Conservation (phyloP, 2,329 filamentous ascomycete species). For the Pestalotiopsis sp. region DNA sequence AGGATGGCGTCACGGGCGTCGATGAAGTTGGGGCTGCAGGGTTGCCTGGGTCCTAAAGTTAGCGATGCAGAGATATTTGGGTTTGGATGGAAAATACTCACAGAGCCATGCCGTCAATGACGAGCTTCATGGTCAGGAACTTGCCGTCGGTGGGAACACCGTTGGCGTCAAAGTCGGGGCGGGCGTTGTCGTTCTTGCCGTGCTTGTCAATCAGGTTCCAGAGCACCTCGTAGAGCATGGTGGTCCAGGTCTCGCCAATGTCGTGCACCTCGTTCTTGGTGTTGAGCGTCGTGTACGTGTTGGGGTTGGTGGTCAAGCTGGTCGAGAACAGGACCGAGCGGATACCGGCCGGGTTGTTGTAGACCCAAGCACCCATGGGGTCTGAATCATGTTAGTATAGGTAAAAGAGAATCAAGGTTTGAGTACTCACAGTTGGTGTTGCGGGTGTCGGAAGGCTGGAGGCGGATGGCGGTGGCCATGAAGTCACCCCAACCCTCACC, state of each 20-base stretch:
- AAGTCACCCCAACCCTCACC: conserved; percentile 54
- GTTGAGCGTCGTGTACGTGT: conserved; percentile 42
- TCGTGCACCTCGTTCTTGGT: conserved; percentile 41
- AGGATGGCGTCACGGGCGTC: conserved; percentile 50
- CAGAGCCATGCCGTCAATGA: conserved; percentile 49
- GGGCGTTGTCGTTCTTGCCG: conserved; percentile 43
- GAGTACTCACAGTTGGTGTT: conserved; percentile 34
- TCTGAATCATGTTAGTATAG: conserved; percentile 17
- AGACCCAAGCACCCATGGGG: conserved; percentile 47
- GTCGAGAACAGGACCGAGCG: conserved; percentile 49
- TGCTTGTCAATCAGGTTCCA: conserved; percentile 55
- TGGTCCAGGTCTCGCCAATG: conserved; percentile 51
- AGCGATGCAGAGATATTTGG: conserved; percentile 6
- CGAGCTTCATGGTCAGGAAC: conserved; percentile 49
- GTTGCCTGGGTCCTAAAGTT: conserved; percentile 33
- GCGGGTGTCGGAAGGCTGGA: conserved; percentile 45
- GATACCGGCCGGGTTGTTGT: conserved; percentile 39
- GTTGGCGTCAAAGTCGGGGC: conserved; percentile 37
- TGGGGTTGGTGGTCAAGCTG: conserved; percentile 42
- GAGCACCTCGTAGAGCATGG: conserved; percentile 53
- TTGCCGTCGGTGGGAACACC: conserved; percentile 49
- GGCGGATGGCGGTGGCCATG: conserved; percentile 48
- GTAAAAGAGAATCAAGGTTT: not conserved
- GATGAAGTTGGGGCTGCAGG: conserved; percentile 52
- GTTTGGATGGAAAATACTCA: conserved; percentile 19